These are phyloP conservation scores for Entoloma clypeatum DNA, from an alignment of 1,284 basidiomycete species.

Conservation along the genomic window DNA sequence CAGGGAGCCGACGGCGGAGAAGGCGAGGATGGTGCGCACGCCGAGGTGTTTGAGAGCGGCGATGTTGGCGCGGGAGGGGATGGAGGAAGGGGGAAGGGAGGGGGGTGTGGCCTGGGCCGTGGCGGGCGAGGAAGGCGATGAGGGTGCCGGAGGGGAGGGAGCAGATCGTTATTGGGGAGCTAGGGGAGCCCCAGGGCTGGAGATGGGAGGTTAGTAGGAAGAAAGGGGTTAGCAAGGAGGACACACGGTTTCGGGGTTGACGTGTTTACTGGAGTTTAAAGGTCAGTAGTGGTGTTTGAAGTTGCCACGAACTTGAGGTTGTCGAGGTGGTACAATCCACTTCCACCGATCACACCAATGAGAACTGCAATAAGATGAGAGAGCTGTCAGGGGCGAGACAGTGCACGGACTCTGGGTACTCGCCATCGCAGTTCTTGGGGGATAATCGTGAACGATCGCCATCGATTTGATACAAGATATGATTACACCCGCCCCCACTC, in stretches of 20 bases:
- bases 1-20: conserved; percentile 95
- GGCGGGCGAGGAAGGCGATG: conserved; percentile 91
- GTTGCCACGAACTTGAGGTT: conserved; percentile 73
- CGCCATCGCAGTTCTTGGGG: no score
- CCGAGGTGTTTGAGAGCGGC: conserved; percentile 93
- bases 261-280: conserved; percentile 54
- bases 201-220: conserved; percentile 5
- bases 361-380: no score
- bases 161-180: conserved; percentile 88
- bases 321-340: conserved; percentile 85
- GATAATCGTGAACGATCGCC: no score
- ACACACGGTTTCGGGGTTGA: conserved; percentile 68
- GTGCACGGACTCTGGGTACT: no score
- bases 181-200: conserved; percentile 93
- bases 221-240: background rate
- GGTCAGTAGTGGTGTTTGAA: conserved; percentile 1
- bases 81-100: conserved; percentile 72
- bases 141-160: conserved; percentile 73
- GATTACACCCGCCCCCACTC: no score
- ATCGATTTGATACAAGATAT: no score
- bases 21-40: conserved; percentile 86
- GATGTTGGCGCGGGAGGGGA: conserved; percentile 90
- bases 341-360: conserved; percentile 83
- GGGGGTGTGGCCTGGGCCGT: conserved; percentile 76
- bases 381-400: no score